Evolutionary conservation across 768 basidiomycete genomes (phyloP).

Genomic region (Flagelloscypha sp.): DNA sequence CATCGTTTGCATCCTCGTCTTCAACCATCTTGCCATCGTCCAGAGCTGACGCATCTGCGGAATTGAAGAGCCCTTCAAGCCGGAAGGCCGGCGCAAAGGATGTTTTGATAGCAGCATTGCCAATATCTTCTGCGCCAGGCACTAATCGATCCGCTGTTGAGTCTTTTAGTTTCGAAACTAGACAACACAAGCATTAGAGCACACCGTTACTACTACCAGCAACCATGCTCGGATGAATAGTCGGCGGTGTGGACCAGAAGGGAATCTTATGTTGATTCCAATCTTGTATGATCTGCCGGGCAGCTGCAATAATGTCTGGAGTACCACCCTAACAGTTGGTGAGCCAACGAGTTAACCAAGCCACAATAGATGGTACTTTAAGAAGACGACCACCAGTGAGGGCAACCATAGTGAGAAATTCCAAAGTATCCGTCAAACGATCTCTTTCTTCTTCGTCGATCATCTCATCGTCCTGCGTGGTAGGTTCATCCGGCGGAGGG

Average conservation of each 20-base stretch:
- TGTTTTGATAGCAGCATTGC: constrained; percentile 70
- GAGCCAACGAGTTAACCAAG: not conserved
- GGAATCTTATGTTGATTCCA: constrained; percentile 98
- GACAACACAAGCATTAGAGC: not conserved
- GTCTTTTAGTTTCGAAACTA: constrained; percentile 19
- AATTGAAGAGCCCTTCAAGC: constrained; percentile 71
- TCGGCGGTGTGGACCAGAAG: constrained; percentile 76
- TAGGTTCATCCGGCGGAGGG: constrained; percentile 67
- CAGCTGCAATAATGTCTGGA: constrained; percentile 77
- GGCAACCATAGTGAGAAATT: constrained; percentile 88
- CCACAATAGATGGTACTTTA: constrained; percentile 42
- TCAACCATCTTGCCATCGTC: constrained; percentile 39
- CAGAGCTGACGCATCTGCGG: constrained; percentile 77
- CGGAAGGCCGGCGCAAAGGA: constrained; percentile 74
- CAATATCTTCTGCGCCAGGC: constrained; percentile 71
- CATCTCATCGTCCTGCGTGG: too few species aligned
- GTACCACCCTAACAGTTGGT: constrained; percentile 62
- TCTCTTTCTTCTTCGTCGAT: too few species aligned
- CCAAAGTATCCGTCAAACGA: too few species aligned
- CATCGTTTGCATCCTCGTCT: constrained; percentile 31
- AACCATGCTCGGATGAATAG: constrained; percentile 68
- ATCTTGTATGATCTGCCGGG: constrained; percentile 75
- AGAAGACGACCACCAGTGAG: constrained; percentile 74
- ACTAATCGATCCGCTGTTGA: constrained; percentile 32
- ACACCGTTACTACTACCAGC: constrained; percentile 36